Evolutionary conservation across 2,329 filamentous ascomycete genomes (phyloP).

Genomic region (Ophiocordyceps polyrhachis-furcata): DNA sequence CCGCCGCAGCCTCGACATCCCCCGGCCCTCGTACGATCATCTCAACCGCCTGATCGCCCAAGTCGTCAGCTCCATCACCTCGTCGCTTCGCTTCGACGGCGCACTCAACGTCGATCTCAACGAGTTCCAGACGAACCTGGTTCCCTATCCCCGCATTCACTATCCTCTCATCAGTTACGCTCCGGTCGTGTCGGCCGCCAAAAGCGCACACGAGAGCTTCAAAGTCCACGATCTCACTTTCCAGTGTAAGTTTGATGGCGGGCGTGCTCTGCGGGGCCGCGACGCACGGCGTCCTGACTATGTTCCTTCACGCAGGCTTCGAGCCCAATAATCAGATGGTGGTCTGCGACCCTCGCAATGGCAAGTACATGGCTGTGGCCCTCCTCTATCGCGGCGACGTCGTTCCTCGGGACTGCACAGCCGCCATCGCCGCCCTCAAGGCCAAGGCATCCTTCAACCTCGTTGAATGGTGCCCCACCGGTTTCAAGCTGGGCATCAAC

Average conservation of each 20-base stretch:
- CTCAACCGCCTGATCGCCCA: slow-evolving; percentile 56
- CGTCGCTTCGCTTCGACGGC: slow-evolving; percentile 53
- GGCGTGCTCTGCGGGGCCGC: too few species aligned
- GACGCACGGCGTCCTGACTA: too few species aligned
- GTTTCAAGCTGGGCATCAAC: slow-evolving; percentile 62
- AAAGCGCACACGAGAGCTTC: slow-evolving; percentile 75
- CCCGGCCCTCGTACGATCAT: slow-evolving; percentile 50
- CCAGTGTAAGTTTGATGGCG: slow-evolving; percentile 40
- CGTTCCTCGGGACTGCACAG: slow-evolving; percentile 50
- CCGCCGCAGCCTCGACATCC: slow-evolving; percentile 51
- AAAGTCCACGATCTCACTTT: slow-evolving; percentile 62
- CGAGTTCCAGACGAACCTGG: slow-evolving; percentile 63
- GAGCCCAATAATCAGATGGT: slow-evolving; percentile 69
- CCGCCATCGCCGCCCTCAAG: slow-evolving; percentile 48
- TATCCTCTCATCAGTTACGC: slow-evolving; percentile 58
- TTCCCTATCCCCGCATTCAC: slow-evolving; percentile 56
- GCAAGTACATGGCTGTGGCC: slow-evolving; percentile 60
- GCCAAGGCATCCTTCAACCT: slow-evolving; percentile 55
- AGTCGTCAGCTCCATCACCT: slow-evolving; percentile 58
- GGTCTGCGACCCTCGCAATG: slow-evolving; percentile 53
- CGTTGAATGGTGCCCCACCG: slow-evolving; percentile 58
- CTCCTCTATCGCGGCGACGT: slow-evolving; percentile 56
- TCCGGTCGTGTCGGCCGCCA: slow-evolving; percentile 50
- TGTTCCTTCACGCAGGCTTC: slow-evolving; percentile 30
- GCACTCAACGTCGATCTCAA: slow-evolving; percentile 57